Evolutionary conservation across 1,284 basidiomycete genomes (phyloP).

Genomic region (Puccinia coronata): DNA sequence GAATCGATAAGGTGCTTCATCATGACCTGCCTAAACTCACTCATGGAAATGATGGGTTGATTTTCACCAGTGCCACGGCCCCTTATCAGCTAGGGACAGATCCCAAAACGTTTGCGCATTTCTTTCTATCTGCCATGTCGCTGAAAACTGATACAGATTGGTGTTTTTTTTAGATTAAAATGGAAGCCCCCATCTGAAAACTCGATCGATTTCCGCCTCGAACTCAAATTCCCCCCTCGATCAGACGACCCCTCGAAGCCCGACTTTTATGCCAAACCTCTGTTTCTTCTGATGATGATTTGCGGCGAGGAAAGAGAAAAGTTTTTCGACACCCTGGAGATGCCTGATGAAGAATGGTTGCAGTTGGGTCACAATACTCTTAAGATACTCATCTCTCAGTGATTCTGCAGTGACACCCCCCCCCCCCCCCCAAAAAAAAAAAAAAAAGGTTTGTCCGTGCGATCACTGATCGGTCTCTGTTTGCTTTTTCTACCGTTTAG

Average conservation of each 20-base stretch:
- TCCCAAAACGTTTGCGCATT: conserved; percentile 67
- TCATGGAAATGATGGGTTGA: conserved; percentile 93
- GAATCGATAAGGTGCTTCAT: conserved; percentile 78
- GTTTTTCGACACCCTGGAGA: conserved; percentile 80
- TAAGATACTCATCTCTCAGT: neutral
- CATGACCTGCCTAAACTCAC: conserved; percentile 82
- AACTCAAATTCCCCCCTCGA: conserved; percentile 82
- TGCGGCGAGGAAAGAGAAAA: conserved; percentile 67
- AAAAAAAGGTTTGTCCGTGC: too few relatives aligned
- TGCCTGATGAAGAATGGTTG: conserved; percentile 92
- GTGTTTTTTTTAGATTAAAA: conserved; percentile 70
- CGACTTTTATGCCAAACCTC: conserved; percentile 80
- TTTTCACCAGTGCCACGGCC: conserved; percentile 88
- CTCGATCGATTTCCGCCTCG: conserved; percentile 93
- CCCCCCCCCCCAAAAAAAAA: too few relatives aligned
- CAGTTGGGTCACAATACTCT: conserved; percentile 61
- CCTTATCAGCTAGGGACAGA: conserved; percentile 89
- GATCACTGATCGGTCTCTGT: neutral
- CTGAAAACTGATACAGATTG: neutral
- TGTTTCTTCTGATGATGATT: conserved; percentile 69
- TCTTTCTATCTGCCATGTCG: neutral
- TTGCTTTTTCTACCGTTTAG: conserved; percentile 61
- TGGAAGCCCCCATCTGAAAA: conserved; percentile 99
- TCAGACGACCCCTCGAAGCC: conserved; percentile 65
- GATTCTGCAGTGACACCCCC: too few relatives aligned